These are phyloP conservation scores for Cucumis melo DNA, from an alignment of 306 rosid genomes.

Conservation along the genomic window DNA sequence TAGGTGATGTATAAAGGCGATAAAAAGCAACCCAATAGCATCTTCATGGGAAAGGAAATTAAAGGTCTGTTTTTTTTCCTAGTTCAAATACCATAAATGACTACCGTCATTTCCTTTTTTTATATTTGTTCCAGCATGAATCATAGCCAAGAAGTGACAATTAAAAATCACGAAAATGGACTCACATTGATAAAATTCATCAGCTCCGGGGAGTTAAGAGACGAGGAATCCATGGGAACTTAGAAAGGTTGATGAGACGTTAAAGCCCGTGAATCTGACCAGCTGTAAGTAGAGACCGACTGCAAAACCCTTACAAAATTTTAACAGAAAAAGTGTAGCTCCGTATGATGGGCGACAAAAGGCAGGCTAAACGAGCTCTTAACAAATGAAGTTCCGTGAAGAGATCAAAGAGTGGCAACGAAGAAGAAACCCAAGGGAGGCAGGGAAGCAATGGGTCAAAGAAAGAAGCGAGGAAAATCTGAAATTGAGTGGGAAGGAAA, in stretches of 20 bases:
- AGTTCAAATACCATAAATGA: background rate
- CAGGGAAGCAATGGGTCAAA: too few species aligned
- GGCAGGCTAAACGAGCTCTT: background rate
- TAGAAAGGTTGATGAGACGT: background rate
- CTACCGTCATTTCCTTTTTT: background rate
- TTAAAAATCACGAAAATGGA: background rate
- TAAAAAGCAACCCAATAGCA: background rate
- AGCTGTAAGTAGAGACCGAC: background rate
- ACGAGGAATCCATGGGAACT: slow-evolving; percentile 58
- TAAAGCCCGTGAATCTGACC: background rate
- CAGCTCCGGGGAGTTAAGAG: slow-evolving; percentile 42
- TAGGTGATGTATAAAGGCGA: background rate
- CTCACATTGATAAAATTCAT: slow-evolving; percentile 59
- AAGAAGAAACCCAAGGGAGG: too few species aligned
- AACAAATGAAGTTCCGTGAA: too few species aligned
- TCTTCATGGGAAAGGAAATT: background rate
- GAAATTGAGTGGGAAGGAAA: too few species aligned
- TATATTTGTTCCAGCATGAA: background rate
- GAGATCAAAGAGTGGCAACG: too few species aligned
- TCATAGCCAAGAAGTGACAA: background rate
- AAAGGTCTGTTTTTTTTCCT: background rate
- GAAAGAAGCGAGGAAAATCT: too few species aligned
- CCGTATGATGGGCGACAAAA: background rate
- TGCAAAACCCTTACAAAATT: background rate
- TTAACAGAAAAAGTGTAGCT: too few species aligned